A percentile compares a stretch with the other conserved stretches of the same genome.
These are phyloP conservation scores for Moniliella sp. DNA, from an alignment of 1,284 basidiomycete genomes.

Conservation along the genomic window DNA sequence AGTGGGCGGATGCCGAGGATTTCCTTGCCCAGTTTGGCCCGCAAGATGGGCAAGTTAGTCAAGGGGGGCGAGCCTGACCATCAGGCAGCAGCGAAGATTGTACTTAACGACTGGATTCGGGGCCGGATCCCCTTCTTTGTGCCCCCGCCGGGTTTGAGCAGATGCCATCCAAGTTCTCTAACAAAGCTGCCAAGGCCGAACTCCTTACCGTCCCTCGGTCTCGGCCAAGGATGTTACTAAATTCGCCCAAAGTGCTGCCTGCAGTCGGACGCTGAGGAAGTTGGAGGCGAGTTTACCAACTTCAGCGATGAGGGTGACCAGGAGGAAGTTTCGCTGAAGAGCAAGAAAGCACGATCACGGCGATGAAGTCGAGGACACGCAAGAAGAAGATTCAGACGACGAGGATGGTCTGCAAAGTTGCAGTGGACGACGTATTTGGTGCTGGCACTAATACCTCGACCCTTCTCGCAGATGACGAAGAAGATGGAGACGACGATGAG, in stretches of 20 bases:
- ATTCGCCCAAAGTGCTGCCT: conserved; percentile 21
- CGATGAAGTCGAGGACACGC: conserved; percentile 7
- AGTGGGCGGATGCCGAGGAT: conserved; percentile 44
- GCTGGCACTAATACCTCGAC: too few species aligned
- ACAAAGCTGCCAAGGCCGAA: conserved; percentile 42
- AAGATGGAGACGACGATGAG: conserved; percentile 9
- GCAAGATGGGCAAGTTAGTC: conserved; percentile 71
- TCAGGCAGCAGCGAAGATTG: conserved; percentile 78
- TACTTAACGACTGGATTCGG: conserved; percentile 89
- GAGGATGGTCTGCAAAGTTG: conserved; percentile 42
- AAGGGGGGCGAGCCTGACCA: conserved; percentile 85
- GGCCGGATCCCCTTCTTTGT: conserved; percentile 81
- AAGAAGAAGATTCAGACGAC: conserved; percentile 14
- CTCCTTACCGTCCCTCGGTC: conserved; percentile 40
- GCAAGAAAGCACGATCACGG: conserved; percentile 8
- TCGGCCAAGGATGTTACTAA: conserved; percentile 31
- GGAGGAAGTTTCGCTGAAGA: conserved; percentile 11
- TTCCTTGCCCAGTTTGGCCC: conserved; percentile 67
- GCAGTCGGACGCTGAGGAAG: conserved; percentile 16
- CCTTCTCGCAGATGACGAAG: too few species aligned
- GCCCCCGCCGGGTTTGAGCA: conserved; percentile 44
- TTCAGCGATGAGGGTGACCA: conserved; percentile 15
- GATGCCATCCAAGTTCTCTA: conserved; percentile 40
- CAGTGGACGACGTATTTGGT: conserved; percentile 56
- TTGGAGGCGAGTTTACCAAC: conserved; percentile 10